Base-by-base conservation (phyloP, 371 early-diverging fungal species). In the Lichtheimia corymbifera region DNA sequence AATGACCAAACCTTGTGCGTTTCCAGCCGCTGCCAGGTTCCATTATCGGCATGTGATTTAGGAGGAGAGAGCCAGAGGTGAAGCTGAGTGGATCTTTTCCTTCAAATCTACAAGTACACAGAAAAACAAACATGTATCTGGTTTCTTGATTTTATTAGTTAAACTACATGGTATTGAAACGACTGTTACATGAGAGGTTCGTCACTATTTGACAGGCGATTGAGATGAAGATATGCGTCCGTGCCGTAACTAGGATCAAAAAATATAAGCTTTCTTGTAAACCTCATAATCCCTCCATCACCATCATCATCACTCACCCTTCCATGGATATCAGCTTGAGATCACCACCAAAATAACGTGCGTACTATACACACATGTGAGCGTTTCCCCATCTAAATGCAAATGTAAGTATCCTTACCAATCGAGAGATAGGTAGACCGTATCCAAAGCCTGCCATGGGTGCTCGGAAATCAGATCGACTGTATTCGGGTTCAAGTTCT, bases 401-500 rank as follows among this genome's bases (percentile, higher is more conserved):
- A 35, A 35, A 18, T 42, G 9, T 55, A 22, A 22, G 22, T 1
- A 25, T 5, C 61, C 63, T 61, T 70, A 78, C 82, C 59, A 90
- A 66, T 56, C 95, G 68, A 55, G 86, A 86, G 43, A 94, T 82
- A 11, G 95, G 96, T 50, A 97, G 73, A 3, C 96, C 96, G 66
- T 94, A 96, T 40, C 97, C 97, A 72, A 93, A 94, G 44, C 97
- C 97, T n/a, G 97, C 97, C 85, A 96, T 82, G 4, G 97, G 97
- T 11, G 97, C 97, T 71, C 89, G 84, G 70, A 93, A 95, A 68
- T 95, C 95, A 15, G 91, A 84, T 70, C 88, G 72, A 70, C 83
- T 86, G 65, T 82, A 89, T 20, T 84, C 88, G 2, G 92, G 93
- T 50, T 94, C 94, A 45, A 65, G 41, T 43, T 56, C 59, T 52